Conservation (phyloP, 2,329 filamentous ascomycete genomes). For the Paecilomyces dactylethromorphus region DNA sequence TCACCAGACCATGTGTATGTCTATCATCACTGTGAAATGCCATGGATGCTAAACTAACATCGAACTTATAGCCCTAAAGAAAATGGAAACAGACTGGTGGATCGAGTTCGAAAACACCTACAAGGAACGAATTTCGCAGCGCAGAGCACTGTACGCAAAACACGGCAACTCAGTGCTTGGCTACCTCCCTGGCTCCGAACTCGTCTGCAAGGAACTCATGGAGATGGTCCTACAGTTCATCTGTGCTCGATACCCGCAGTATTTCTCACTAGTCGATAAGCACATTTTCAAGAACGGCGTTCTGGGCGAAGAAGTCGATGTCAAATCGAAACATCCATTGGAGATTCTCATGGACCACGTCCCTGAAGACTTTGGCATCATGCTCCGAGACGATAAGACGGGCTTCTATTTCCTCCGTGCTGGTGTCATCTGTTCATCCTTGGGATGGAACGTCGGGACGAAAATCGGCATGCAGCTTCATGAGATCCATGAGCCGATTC, state of each 20-base stretch:
- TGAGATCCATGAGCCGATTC: slow-evolving; percentile 67
- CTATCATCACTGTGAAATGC: slow-evolving; percentile 9
- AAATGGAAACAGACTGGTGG: slow-evolving; percentile 79
- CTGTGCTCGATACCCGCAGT: slow-evolving; percentile 68
- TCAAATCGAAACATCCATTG: slow-evolving; percentile 59
- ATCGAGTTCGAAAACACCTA: slow-evolving; percentile 79
- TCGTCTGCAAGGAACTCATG: slow-evolving; percentile 81
- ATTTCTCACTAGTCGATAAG: slow-evolving; percentile 56
- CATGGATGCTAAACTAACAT: neutral
- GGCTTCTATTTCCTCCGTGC: slow-evolving; percentile 70
- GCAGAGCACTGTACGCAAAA: slow-evolving; percentile 56
- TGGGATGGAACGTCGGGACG: slow-evolving; percentile 71
- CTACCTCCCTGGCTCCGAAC: slow-evolving; percentile 64
- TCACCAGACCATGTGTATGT: slow-evolving; percentile 84
- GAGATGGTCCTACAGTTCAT: slow-evolving; percentile 78
- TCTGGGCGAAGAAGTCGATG: slow-evolving; percentile 54
- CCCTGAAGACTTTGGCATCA: slow-evolving; percentile 77
- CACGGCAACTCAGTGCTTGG: slow-evolving; percentile 61
- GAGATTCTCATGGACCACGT: slow-evolving; percentile 68
- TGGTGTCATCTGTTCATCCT: slow-evolving; percentile 68
- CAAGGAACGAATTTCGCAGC: slow-evolving; percentile 58
- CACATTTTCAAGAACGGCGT: slow-evolving; percentile 63
- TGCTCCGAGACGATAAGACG: slow-evolving; percentile 62
- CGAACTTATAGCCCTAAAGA: slow-evolving; percentile 57
- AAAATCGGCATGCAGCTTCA: slow-evolving; percentile 67